Base-by-base conservation (phyloP, 2,329 filamentous ascomycete genomes). In the Fusarium mexicanum region DNA sequence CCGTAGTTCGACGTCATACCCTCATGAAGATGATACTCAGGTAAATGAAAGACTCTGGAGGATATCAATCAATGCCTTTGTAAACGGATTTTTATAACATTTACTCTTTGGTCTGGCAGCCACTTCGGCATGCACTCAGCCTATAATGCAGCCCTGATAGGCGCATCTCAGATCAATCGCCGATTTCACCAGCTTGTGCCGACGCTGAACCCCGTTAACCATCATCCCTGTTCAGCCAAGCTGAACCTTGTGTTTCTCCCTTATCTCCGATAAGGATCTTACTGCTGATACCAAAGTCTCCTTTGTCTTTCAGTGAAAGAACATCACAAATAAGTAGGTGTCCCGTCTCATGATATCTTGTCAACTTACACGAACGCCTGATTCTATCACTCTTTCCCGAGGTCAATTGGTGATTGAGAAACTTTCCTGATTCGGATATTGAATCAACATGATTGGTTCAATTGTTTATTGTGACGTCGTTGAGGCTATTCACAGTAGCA, bases 151-250 rank as follows among this genome's bases (percentile, higher is more conserved):
- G 46, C 67, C 62, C 61, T 72, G 40, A 64, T 58, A 51, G 60
- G 44, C 20, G 35, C 61, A 77, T 77, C 72, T 74, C 50, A 77
- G 69, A 77, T 75, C 67, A 68, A 74, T 76, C 69, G 58, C 67
- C 75, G 72, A 74, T 76, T 73, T 44, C 18, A 58, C 35, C 55
- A 55, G 13, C 31, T 40, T 29, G 31, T 33, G 67, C 38, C 43
- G 53, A 50, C 37, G 12, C 51, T 47, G 50, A 47, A 40, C 29
- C 22, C n/a, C 33, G 17, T 41, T 5, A 33, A 29, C 20, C 43
- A 33, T 37, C 7, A 24, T 40, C 50, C 58, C 67, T 44, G 54
- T 41, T 51, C 40, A 24, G 43, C 43, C 47, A 66, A 55, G 37
- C 61, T 50, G 35, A 22, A 46, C 37, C 46, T 64, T 64, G 65